Base-by-base conservation (phyloP, 2,329 filamentous ascomycete species). In the Plectosphaerella sp. region DNA sequence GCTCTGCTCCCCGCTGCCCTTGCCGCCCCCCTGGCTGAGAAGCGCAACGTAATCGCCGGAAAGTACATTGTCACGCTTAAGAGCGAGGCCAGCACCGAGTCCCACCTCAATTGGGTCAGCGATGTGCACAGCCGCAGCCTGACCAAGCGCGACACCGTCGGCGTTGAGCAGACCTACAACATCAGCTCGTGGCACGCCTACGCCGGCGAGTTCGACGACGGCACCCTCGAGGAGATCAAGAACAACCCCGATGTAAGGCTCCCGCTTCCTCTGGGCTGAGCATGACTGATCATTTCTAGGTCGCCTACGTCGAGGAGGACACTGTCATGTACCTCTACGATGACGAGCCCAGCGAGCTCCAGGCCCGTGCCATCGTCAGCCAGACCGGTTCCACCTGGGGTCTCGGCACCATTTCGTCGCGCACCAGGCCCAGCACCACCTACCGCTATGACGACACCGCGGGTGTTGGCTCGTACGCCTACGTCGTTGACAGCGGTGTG, bases 401-500 rank as follows among this genome's bases (percentile, higher is more conserved):
- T 18, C 70, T 79, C 24, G 68, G 67, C 2, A 67, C 72, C 33
- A 64, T 79, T 55, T 79, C 77, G 8, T 69, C 72, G 61, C 59
- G 63, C 16, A 66, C 59, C 16, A 58, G 63, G 18, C 65, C 64
- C 35, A 63, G 58, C 8, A 65, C 49, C 12, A 59, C 64, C 47
- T 78, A 77, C 57, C 54, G 63, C 25, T 77, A 76, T 60, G 71
- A 77, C 54, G 52, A 58, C 9, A 67, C 60, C 18, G 71, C 72
- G 20, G 75, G 75, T 14, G 51, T 61, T 14, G 68, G 64, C 33
- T 72, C 66, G 49, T 81, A 71, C 54, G 67, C 74, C 47, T 84
- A 83, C 61, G 64, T 84, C 49, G 65, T 83, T 51, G 80, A 84
- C 62, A 80, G 76, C 0, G 80, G 80, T 37, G 74, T 83, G 49